These are phyloP conservation scores for Macrolepiota albuminosa DNA, from an alignment of 768 basidiomycete species.

Conservation along the genomic window DNA sequence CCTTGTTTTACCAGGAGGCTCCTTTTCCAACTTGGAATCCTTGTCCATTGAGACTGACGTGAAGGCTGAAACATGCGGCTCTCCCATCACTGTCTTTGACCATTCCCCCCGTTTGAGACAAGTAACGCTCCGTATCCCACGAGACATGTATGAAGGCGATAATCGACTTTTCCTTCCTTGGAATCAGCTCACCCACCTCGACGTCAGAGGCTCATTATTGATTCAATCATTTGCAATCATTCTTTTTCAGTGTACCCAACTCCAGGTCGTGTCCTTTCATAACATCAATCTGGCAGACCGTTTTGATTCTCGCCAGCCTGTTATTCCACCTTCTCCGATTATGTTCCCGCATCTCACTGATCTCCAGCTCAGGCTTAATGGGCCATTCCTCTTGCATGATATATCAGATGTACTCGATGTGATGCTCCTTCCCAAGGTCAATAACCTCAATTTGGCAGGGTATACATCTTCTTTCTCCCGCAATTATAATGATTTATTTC, in stretches of 20 bases:
- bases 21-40: not conserved
- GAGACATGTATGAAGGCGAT: not conserved
- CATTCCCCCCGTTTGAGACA: not conserved
- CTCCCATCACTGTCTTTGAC: not conserved
- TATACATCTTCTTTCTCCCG: not conserved
- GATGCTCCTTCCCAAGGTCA: not conserved
- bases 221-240: not conserved
- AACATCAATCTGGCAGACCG: not conserved
- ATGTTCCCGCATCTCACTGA: not conserved
- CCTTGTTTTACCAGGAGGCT: not conserved
- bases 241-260: slow-evolving; percentile 1
- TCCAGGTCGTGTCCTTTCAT: not conserved
- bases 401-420: not conserved
- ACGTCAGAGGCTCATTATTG: not conserved
- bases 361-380: not conserved
- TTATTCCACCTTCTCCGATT: not conserved
- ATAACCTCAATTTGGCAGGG: not conserved
- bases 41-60: not conserved
- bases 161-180: not conserved
- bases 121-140: not conserved
- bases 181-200: not conserved
- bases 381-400: not conserved
- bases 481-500: not conserved
- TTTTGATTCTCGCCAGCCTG: not conserved
- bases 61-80: not conserved